Percentiles rank a stretch among this genome's conserved stretches.
Evolutionary conservation across 2,329 filamentous ascomycete species (phyloP).

Genomic region (Fusarium sp.): DNA sequence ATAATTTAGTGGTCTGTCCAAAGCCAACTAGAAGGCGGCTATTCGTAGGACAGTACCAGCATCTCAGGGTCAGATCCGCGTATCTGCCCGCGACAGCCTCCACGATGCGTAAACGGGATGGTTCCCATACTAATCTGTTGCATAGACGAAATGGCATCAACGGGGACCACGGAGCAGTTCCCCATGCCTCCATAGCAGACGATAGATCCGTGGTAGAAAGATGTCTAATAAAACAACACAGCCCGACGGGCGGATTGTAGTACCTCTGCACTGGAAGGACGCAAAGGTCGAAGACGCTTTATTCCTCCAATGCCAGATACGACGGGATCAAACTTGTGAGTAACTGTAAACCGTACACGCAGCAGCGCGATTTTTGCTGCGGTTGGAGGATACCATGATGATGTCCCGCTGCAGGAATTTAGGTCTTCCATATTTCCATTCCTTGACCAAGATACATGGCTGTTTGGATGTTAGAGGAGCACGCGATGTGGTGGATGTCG

Average conservation of each 20-base stretch:
- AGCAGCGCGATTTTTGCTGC: slow-evolving; percentile 18
- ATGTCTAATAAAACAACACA: not conserved
- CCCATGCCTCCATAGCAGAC: not conserved
- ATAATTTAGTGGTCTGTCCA: slow-evolving; percentile 6
- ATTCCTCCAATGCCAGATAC: not conserved
- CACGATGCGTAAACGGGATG: not conserved
- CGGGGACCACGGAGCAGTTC: not conserved
- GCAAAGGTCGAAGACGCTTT: not conserved
- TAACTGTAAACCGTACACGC: not conserved
- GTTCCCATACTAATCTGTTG: not conserved
- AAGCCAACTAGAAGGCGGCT: not conserved
- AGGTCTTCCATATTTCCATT: not conserved
- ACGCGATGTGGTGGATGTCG: slow-evolving; percentile 6
- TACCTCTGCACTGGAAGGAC: not conserved
- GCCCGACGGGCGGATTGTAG: not conserved
- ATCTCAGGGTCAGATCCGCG: not conserved
- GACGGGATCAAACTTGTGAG: not conserved
- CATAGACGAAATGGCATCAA: not conserved
- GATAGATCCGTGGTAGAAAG: slow-evolving; percentile 2
- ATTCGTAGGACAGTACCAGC: not conserved
- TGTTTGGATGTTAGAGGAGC: not conserved
- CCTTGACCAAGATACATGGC: not conserved
- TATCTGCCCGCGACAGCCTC: not conserved
- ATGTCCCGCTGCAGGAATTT: not conserved
- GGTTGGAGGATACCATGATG: slow-evolving; percentile 3